phyloP scores from a whole-genome alignment of 1,284 basidiomycete genomes.

The Phellopilus nigrolimitatus region DNA sequence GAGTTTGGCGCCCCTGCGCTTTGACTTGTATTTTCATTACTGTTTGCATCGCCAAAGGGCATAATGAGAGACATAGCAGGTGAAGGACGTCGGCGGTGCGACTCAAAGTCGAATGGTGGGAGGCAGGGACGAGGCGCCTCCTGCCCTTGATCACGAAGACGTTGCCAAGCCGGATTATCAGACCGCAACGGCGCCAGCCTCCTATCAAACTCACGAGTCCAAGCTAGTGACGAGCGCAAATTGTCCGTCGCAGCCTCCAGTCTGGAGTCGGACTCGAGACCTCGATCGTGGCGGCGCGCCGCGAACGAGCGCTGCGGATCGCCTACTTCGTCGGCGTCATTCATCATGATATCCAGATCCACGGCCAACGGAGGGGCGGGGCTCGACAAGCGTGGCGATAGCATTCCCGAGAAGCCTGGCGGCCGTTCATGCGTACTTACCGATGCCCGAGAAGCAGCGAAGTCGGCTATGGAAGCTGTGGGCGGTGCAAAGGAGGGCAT shows the following conservation, averaged over 20 bases:
- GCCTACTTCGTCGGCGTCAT: background rate
- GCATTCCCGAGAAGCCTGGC: conserved; percentile 13
- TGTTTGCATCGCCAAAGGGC: background rate
- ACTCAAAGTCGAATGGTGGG: conserved; percentile 14
- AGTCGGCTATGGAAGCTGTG: conserved; percentile 13
- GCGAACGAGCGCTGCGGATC: background rate
- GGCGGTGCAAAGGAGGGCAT: background rate
- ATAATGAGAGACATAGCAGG: background rate
- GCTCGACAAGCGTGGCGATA: conserved; percentile 15
- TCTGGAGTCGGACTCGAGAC: too few species aligned
- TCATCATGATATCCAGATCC: background rate
- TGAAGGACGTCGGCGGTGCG: background rate
- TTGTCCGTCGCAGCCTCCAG: conserved; percentile 5
- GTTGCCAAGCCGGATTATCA: background rate
- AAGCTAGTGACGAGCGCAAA: conserved; percentile 9
- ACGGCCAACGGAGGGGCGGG: conserved; percentile 10
- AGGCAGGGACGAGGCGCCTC: conserved; percentile 1
- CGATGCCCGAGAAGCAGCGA: conserved; percentile 6
- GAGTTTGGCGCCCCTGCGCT: background rate
- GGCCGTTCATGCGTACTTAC: conserved; percentile 3
- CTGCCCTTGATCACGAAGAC: background rate
- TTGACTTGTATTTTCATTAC: background rate
- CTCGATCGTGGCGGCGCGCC: background rate
- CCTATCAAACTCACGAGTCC: conserved; percentile 16
- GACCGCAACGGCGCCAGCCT: conserved; percentile 15